phyloP scores from a whole-genome alignment of 495 filamentous ascomycete species.

The Pseudoneurospora amorphoporcata region DNA sequence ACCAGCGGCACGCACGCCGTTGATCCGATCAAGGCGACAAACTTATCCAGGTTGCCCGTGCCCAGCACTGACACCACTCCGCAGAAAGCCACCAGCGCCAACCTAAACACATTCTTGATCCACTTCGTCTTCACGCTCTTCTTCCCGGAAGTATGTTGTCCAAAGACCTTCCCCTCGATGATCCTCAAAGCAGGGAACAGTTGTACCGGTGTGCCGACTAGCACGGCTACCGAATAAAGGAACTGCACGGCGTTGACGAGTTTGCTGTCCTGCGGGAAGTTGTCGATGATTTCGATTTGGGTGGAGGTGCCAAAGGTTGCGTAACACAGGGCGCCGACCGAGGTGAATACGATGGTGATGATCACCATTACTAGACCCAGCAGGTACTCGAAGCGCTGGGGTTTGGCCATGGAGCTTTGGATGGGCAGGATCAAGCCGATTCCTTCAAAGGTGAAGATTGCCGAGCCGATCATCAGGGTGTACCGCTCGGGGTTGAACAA shows the following conservation, averaged over 20 bases:
- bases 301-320: constrained; percentile 50
- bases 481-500: constrained; percentile 52
- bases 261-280: constrained; percentile 50
- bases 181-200: constrained; percentile 55
- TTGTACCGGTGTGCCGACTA: constrained; percentile 53
- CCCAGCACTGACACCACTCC: constrained; percentile 42
- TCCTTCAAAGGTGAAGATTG: constrained; percentile 60
- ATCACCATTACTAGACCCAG: constrained; percentile 50
- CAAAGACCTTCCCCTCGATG: constrained; percentile 45
- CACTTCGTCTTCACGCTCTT: constrained; percentile 44
- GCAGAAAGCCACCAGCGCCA: constrained; percentile 37
- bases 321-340: constrained; percentile 54
- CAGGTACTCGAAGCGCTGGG: constrained; percentile 46
- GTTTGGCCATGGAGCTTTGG: constrained; percentile 51
- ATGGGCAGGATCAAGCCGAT: constrained; percentile 58
- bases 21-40: constrained; percentile 52
- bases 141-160: constrained; percentile 44
- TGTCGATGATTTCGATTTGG: constrained; percentile 52
- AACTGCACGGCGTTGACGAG: constrained; percentile 58
- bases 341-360: constrained; percentile 53
- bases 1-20: constrained; percentile 75
- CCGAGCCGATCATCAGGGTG: constrained; percentile 51
- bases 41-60: constrained; percentile 51
- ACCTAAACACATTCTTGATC: constrained; percentile 54
- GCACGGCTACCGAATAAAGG: constrained; percentile 52